Evolutionary conservation across 345 rosid species (phyloP).

Genomic region (Ricinus communis): DNA sequence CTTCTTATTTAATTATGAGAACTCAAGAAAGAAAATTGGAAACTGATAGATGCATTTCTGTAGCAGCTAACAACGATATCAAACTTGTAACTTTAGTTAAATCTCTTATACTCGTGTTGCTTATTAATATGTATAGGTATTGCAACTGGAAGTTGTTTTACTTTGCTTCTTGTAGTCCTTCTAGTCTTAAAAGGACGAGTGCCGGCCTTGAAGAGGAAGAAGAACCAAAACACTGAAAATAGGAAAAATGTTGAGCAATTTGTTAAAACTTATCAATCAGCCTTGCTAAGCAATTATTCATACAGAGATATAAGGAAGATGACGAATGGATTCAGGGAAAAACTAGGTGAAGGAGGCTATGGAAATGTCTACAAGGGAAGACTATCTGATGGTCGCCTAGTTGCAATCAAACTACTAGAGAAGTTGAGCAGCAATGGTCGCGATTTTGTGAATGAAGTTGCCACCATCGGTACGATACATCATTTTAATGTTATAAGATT

Average conservation of each 20-base stretch:
- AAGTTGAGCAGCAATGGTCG: neutral
- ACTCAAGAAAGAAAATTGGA: too few relatives aligned
- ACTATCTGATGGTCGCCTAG: neutral
- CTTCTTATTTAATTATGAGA: too few relatives aligned
- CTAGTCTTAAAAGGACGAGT: neutral
- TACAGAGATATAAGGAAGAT: neutral
- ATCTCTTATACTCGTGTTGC: neutral
- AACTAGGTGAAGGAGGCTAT: neutral
- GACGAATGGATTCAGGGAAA: neutral
- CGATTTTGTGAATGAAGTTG: neutral
- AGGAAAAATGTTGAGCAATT: neutral
- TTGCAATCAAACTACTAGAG: neutral
- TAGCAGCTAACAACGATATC: too few relatives aligned
- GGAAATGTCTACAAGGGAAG: neutral
- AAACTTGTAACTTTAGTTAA: too few relatives aligned
- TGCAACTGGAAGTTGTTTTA: neutral
- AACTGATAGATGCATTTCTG: too few relatives aligned
- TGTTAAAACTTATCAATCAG: neutral
- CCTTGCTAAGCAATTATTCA: neutral
- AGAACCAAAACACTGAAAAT: neutral
- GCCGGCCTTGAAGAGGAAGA: neutral
- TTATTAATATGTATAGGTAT: neutral
- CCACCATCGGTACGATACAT: neutral
- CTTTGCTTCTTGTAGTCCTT: neutral
- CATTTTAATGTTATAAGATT: neutral